Evolutionary conservation across 352 stramenopile genomes (phyloP).

Genomic region (Elongisporangium senticosum): DNA sequence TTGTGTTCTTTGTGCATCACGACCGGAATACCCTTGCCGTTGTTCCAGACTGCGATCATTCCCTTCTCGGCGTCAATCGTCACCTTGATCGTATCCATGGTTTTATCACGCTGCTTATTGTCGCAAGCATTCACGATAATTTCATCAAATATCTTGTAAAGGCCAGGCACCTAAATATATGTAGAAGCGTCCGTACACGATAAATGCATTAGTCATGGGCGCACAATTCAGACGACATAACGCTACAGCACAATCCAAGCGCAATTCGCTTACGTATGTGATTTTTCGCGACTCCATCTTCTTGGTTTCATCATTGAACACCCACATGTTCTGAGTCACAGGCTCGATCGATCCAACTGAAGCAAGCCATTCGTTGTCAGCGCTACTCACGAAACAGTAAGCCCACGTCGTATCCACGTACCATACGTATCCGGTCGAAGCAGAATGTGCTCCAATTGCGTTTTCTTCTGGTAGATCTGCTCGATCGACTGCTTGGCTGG

Average conservation of each 20-base stretch:
- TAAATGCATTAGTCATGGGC: neutral
- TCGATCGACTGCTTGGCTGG: slow-evolving; percentile 70
- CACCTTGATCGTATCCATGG: slow-evolving; percentile 93
- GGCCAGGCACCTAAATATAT: slow-evolving; percentile 74
- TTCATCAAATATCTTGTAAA: slow-evolving; percentile 99
- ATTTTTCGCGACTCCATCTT: slow-evolving; percentile 92
- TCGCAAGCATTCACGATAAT: slow-evolving; percentile 99
- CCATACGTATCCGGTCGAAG: slow-evolving; percentile 97
- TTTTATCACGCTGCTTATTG: slow-evolving; percentile 99
- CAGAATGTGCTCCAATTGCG: slow-evolving; percentile 97
- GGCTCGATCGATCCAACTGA: slow-evolving; percentile 93
- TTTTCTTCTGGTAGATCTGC: slow-evolving; percentile 98
- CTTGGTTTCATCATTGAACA: slow-evolving; percentile 88
- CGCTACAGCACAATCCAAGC: neutral
- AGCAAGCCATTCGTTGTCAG: slow-evolving; percentile 5
- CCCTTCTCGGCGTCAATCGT: slow-evolving; percentile 90
- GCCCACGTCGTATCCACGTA: slow-evolving; percentile 21
- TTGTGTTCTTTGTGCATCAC: slow-evolving; percentile 96
- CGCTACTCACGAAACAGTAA: neutral
- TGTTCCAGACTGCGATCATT: slow-evolving; percentile 96
- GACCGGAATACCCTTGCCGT: slow-evolving; percentile 97
- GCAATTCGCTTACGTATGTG: slow-evolving; percentile 65
- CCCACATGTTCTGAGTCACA: slow-evolving; percentile 89
- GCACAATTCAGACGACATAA: slow-evolving; percentile 5
- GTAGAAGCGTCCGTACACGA: neutral